These are phyloP conservation scores for Amylostereum areolatum DNA, from an alignment of 1,284 basidiomycete species.

Conservation along the genomic window DNA sequence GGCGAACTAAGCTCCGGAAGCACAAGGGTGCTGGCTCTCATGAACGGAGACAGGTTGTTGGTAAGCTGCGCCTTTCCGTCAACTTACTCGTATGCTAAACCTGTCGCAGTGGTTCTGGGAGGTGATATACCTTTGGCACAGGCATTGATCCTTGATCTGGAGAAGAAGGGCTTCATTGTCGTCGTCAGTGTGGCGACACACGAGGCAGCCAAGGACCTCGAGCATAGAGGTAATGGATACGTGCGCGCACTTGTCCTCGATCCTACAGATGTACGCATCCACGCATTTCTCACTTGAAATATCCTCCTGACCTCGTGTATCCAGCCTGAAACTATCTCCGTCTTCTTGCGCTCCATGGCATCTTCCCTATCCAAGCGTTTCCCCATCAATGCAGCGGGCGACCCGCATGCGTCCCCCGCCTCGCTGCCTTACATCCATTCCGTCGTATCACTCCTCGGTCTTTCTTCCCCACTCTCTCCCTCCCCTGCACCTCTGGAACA, in stretches of 20 bases:
- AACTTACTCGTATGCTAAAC: no score
- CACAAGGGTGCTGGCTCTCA: conserved; percentile 36
- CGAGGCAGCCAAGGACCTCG: conserved; percentile 56
- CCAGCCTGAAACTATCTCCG: conserved; percentile 62
- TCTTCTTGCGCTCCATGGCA: conserved; percentile 72
- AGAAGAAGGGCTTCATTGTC: conserved; percentile 73
- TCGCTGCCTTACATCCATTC: conserved; percentile 65
- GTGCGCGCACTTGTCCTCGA: conserved; percentile 75
- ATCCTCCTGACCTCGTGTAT: neutral
- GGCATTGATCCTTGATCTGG: conserved; percentile 65
- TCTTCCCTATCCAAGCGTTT: conserved; percentile 78
- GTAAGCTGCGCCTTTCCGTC: conserved; percentile 44
- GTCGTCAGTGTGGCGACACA: conserved; percentile 68
- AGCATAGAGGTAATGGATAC: conserved; percentile 62
- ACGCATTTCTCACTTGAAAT: conserved; percentile 7
- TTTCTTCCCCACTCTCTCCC: conserved; percentile 35
- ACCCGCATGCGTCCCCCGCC: conserved; percentile 64
- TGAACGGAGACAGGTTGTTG: conserved; percentile 66
- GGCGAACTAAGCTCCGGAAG: conserved; percentile 45
- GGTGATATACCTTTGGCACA: conserved; percentile 66
- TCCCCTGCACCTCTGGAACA: conserved; percentile 61
- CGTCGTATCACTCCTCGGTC: conserved; percentile 63
- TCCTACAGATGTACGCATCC: conserved; percentile 52
- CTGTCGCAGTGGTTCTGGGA: conserved; percentile 73
- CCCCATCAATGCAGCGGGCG: conserved; percentile 69